Evolutionary conservation across 2,329 filamentous ascomycete species (phyloP), one percentile per base, ranked within the genome.

Genomic region (Penicillium sp.): DNA sequence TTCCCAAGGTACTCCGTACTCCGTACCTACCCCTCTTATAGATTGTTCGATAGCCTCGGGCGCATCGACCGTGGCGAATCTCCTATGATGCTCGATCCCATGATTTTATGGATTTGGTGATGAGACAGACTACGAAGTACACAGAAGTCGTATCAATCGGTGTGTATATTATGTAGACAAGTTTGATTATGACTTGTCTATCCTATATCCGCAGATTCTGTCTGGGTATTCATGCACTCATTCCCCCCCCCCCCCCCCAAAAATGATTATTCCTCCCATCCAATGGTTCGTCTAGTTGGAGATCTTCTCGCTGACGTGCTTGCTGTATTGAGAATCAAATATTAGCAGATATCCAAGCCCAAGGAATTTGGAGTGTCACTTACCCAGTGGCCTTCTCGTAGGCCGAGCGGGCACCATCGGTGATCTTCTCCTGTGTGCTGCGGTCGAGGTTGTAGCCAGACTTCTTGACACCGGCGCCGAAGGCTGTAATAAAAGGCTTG

Each of bases 381-480:
- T 40, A 55, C 52, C 52, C 52, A 50, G 52, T 50, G 21, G 5
- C n/a, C 45, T 55, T 55, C 52, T 55, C 52, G 19, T 21, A 55
- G 27, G 45, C 52, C 12, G 21, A 12, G n/a, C 52, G 52, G 10
- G 23, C 52, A 55, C 42, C 52, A 13, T 55, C 52, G 21, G 52
- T 55, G n/a, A 55, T 50, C 45, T 55, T 55, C 45, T 55, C 52
- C 45, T 55, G 52, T 6, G n/a, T 21, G 15, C 4, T 40, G 23
- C 52, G 45, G 45, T 55, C 52, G 21, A 55, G 1, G 27, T 42
- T 55, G 52, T 42, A 55, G 17, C 52, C 52, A 40, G 52, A 35
- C 52, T 55, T 50, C 42, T 48, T 50, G 10, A 35, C 45, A 17
- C 52, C 52, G 12, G 35, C 35, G 5, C 35, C 52, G 27, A 55